Conservation (phyloP, 768 basidiomycete genomes). For the Tricholoma sp. region DNA sequence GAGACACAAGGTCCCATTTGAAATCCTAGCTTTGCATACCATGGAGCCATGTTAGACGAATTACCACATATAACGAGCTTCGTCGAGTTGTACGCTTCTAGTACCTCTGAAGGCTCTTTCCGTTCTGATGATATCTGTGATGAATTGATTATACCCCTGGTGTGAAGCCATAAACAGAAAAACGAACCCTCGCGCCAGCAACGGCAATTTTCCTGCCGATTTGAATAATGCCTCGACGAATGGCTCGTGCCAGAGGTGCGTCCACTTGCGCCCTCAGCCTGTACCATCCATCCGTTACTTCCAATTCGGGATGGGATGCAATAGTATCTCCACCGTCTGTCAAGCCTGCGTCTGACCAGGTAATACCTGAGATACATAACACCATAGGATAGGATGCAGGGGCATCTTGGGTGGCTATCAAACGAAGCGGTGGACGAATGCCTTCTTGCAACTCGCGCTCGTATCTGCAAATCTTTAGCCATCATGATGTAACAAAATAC, state of each 20-base stretch:
- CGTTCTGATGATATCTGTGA: conserved; percentile 59
- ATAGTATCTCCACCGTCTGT: conserved; percentile 33
- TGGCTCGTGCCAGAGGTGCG: conserved; percentile 62
- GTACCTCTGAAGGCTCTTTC: conserved; percentile 75
- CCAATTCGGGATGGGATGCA: conserved; percentile 55
- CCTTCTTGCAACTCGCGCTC: conserved; percentile 80
- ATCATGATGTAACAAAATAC: background rate
- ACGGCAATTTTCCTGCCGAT: conserved; percentile 83
- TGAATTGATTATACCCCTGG: background rate
- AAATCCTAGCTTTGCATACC: conserved; percentile 88
- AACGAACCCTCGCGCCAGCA: conserved; percentile 70
- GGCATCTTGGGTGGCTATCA: conserved; percentile 80
- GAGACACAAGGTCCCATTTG: conserved; percentile 60
- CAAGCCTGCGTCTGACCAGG: conserved; percentile 39
- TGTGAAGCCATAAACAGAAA: background rate
- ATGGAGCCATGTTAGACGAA: conserved; percentile 78
- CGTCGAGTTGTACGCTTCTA: conserved; percentile 72
- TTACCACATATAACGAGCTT: conserved; percentile 74
- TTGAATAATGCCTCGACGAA: conserved; percentile 57
- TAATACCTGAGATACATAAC: conserved; percentile 74
- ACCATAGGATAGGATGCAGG: conserved; percentile 77
- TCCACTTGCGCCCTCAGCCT: conserved; percentile 75
- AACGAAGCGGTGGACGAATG: conserved; percentile 74
- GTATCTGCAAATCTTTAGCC: conserved; percentile 48
- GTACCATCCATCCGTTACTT: conserved; percentile 99